Percentiles rank a stretch among this genome's conserved stretches.
Evolutionary conservation across 129 eudicot species (phyloP).

Genomic region (Dittrichia graveolens): DNA sequence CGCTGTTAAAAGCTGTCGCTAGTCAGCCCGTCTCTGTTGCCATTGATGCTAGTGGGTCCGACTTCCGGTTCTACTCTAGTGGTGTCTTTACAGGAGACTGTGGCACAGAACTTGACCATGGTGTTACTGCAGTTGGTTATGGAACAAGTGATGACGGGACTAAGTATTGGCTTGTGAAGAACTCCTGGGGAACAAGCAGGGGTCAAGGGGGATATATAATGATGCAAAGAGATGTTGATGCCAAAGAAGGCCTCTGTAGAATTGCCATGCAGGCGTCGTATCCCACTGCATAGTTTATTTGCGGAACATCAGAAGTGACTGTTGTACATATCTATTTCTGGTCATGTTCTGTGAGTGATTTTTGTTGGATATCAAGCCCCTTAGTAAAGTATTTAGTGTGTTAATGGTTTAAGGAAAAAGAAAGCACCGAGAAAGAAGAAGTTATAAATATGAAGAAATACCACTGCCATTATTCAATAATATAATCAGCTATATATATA

Average conservation of each 20-base stretch:
- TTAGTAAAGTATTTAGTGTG: no score
- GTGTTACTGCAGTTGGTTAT: slow-evolving; percentile 28
- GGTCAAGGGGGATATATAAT: slow-evolving; percentile 47
- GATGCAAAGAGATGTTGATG: slow-evolving; percentile 36
- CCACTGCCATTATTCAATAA: no score
- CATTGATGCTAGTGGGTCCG: slow-evolving; percentile 35
- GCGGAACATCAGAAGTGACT: not conserved
- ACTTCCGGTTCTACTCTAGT: slow-evolving; percentile 31
- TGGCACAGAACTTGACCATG: slow-evolving; percentile 30
- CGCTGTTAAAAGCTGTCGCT: slow-evolving; percentile 29
- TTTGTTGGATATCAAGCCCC: no score
- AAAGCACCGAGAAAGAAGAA: no score
- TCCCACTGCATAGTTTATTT: slow-evolving; percentile 18
- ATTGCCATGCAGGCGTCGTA: slow-evolving; percentile 38
- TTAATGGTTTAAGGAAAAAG: no score
- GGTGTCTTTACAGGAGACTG: slow-evolving; percentile 31
- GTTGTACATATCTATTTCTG: not conserved
- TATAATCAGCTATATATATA: no score
- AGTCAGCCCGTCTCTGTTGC: slow-evolving; percentile 32
- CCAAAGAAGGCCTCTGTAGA: slow-evolving; percentile 40
- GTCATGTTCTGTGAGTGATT: no score
- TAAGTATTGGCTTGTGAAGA: slow-evolving; percentile 29
- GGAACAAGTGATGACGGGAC: slow-evolving; percentile 27
- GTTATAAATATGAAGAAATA: no score
- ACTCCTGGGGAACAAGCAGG: slow-evolving; percentile 34